Conservation (phyloP, 495 filamentous ascomycete species). For the Aspergillus diversus region DNA sequence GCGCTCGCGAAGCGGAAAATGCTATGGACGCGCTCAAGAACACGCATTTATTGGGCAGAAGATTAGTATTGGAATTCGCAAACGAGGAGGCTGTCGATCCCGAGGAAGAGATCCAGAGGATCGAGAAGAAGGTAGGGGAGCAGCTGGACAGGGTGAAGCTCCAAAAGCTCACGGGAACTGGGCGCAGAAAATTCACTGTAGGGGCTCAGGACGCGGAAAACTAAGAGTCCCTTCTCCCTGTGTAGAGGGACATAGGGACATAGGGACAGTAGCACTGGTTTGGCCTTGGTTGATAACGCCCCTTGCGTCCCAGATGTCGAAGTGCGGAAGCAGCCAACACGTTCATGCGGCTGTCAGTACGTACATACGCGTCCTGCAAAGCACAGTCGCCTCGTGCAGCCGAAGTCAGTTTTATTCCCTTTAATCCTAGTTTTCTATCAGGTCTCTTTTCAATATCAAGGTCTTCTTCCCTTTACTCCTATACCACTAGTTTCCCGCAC, state of each 20-base stretch:
- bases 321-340: constrained; percentile 33
- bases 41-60: constrained; percentile 89
- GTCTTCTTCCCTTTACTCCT: constrained; percentile 25
- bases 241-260: constrained; percentile 24
- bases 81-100: constrained; percentile 83
- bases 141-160: constrained; percentile 87
- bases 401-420: constrained; percentile 23
- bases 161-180: constrained; percentile 79
- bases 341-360: constrained; percentile 44
- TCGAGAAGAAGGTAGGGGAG: constrained; percentile 90
- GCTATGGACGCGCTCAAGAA: constrained; percentile 88
- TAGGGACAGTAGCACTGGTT: constrained; percentile 20
- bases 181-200: constrained; percentile 87
- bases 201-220: constrained; percentile 70
- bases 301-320: constrained; percentile 41
- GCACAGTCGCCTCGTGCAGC: constrained; percentile 32
- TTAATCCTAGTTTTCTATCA: constrained; percentile 27
- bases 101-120: constrained; percentile 92
- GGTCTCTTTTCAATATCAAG: constrained; percentile 26
- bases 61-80: constrained; percentile 88
- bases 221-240: constrained; percentile 49
- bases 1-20: constrained; percentile 87
- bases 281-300: constrained; percentile 25
- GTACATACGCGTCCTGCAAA: constrained; percentile 40
- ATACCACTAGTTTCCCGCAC: constrained; percentile 24